A percentile compares a stretch with the other conserved stretches of the same genome.
Evolutionary conservation across 805 yeast genomes (phyloP).

Genomic region (Blastobotrys chiropterorum): DNA sequence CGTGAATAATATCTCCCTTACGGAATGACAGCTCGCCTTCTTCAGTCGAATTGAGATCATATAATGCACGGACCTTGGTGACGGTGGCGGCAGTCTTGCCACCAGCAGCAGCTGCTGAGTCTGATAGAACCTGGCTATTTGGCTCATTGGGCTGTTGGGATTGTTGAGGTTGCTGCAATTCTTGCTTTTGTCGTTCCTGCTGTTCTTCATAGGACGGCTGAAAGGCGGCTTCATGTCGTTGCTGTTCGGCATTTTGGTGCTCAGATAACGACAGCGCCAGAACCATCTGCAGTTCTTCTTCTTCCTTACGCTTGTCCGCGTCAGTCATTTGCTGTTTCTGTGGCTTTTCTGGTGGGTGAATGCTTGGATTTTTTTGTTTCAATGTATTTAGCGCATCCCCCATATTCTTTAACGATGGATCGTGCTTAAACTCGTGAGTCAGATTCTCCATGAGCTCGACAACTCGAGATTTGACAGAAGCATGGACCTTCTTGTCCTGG

Average conservation of each 20-base stretch:
- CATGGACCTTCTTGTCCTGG: slow-evolving; percentile 52
- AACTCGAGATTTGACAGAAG: slow-evolving; percentile 56
- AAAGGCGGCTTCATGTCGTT: background rate
- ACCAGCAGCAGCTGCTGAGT: slow-evolving; percentile 6
- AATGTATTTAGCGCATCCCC: slow-evolving; percentile 52
- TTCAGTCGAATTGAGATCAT: slow-evolving; percentile 71
- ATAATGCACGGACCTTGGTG: slow-evolving; percentile 74
- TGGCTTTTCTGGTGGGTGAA: slow-evolving; percentile 50
- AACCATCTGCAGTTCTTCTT: slow-evolving; percentile 72
- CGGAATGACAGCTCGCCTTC: slow-evolving; percentile 83
- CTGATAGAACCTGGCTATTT: too few relatives aligned
- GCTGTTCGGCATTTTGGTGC: slow-evolving; percentile 29
- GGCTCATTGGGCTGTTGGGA: too few relatives aligned
- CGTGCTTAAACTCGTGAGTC: slow-evolving; percentile 55
- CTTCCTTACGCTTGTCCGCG: slow-evolving; percentile 53
- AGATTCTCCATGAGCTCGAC: slow-evolving; percentile 66
- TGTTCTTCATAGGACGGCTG: slow-evolving; percentile 7
- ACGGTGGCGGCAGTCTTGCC: slow-evolving; percentile 36
- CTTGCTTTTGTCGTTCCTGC: slow-evolving; percentile 9
- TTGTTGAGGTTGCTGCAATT: slow-evolving; percentile 11
- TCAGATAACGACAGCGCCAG: slow-evolving; percentile 68
- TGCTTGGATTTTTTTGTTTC: slow-evolving; percentile 35
- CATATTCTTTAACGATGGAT: slow-evolving; percentile 72
- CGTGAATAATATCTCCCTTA: slow-evolving; percentile 82
- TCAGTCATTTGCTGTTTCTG: slow-evolving; percentile 44